Base-by-base conservation (phyloP, 139 green algal species). In the Tetraselmis chui region DNA sequence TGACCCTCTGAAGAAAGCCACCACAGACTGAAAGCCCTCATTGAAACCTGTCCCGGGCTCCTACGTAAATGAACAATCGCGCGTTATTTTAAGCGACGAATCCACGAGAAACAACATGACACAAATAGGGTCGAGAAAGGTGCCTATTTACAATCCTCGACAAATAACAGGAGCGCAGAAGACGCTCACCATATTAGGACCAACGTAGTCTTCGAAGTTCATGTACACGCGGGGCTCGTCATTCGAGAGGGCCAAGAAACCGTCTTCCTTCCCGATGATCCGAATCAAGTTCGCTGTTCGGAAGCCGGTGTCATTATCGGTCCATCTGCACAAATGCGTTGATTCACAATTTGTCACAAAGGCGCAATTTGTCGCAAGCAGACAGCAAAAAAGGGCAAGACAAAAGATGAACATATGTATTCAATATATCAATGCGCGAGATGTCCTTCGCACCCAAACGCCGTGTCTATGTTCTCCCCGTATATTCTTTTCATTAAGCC, bases 131-230 rank as follows among this genome's bases (percentile, higher is more conserved):
- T n/a, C n/a, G n/a, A n/a, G n/a, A n/a, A n/a, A n/a, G n/a, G n/a
- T n/a, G n/a, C n/a, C n/a, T n/a, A n/a, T n/a, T n/a, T n/a, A n/a
- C n/a, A n/a, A n/a, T n/a, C n/a, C n/a, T n/a, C n/a, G n/a, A n/a
- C n/a, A n/a, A n/a, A n/a, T n/a, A n/a, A n/a, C n/a, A n/a, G n/a
- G n/a, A n/a, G n/a, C n/a, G n/a, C n/a, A n/a, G n/a, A n/a, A n/a
- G n/a, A 18, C 45, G 45, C 45, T 67, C 45, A 67, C 45, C 45
- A 67, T 67, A 18, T 67, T 67, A 5, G 45, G 45, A 5, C 45
- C 45, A 67, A 93, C 30, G 76, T 93, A 89, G 75, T 94, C 91
- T 86, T 97, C 92, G 2, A 97, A 80, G 85, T 97, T 97, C 80
- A 98, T 83, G 84, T 90, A 96, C 81, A 97, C 90, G 28, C 58